phyloP scores from a whole-genome alignment of 371 early-diverging fungal species.

The Mucor piriformis region DNA sequence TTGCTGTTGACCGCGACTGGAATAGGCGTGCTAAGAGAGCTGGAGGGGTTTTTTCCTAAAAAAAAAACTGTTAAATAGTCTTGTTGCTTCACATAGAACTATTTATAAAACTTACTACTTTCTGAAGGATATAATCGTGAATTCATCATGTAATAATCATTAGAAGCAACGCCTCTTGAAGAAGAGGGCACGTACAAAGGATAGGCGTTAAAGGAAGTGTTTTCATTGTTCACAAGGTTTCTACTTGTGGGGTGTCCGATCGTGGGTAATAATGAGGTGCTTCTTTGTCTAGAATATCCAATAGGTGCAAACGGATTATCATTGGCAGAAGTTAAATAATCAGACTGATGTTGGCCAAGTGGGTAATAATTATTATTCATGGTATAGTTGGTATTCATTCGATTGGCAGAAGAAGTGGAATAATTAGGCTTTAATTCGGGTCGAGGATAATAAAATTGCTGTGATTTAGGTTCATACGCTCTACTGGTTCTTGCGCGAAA shows the following conservation, averaged over 20 bases:
- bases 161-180: constrained; percentile 7
- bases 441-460: constrained; percentile 15
- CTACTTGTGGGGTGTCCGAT: constrained; percentile 1
- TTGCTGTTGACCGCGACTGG: constrained; percentile 15
- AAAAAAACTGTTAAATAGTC: no score
- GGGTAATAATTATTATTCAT: constrained; percentile 2
- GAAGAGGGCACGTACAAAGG: constrained; percentile 5
- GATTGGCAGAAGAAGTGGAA: constrained; percentile 8
- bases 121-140: constrained; percentile 12
- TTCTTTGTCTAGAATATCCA: constrained; percentile 31
- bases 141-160: constrained; percentile 11
- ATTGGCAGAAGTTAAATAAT: neutral
- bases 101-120: constrained; percentile 14
- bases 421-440: constrained; percentile 19
- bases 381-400: constrained; percentile 3
- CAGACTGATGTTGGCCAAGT: neutral
- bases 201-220: neutral
- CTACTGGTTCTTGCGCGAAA: neutral
- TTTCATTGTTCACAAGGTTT: neutral
- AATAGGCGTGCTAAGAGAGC: constrained; percentile 28
- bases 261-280: constrained; percentile 24
- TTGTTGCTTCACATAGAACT: no score
- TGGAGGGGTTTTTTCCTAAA: constrained; percentile 29
- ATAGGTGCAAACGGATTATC: constrained; percentile 12
- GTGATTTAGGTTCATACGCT: neutral